Base-by-base conservation (phyloP, 2,329 filamentous ascomycete species). In the Diplocarpon rosae region DNA sequence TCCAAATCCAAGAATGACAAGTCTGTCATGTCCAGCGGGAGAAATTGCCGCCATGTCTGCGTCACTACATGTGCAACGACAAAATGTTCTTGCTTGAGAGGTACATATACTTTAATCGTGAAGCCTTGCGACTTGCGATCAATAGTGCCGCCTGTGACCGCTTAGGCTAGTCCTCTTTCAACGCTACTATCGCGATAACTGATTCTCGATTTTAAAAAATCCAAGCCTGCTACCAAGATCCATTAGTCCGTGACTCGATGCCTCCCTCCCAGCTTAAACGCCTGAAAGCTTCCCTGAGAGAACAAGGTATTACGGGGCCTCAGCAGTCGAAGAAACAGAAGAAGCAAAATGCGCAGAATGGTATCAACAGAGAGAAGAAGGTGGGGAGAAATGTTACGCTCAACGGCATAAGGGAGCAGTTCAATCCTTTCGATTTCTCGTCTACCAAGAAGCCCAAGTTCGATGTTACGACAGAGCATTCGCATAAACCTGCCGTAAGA, bases 381-480 rank as follows among this genome's bases (percentile, higher is more conserved):
- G 73, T 86, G 20, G 78, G 87, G 62, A 78, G 83, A 60, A 77
- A 83, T 59, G 81, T 79, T 45, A 85, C 88, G 13, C 72, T 98
- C 51, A 80, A 85, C 56, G 78, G 77, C 46, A 95, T 98, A 62
- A 83, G 92, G 60, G 89, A 96, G 59, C 83, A 89, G 55, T 96
- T 96, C 75, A 98, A 98, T 63, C 92, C 92, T 0, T 98, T 98
- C 65, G 92, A 98, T 61, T 77, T 95, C 62, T 93, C 93, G 65
- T 78, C 84, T 47, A 72, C 80, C 1, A 75, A 83, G 48, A 84
- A 81, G 0, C 80, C 80, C 45, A 96, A 96, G 59, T 94, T 94
- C 53, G 80, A 90, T 35, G 82, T 89, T 36, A 88, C 85, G 0
- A 89, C 52, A 15, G 46, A 51, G 16, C 39, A 51, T 41, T 40